Conservation (phyloP, 129 eudicot genomes). For the Tagetes erecta region DNA sequence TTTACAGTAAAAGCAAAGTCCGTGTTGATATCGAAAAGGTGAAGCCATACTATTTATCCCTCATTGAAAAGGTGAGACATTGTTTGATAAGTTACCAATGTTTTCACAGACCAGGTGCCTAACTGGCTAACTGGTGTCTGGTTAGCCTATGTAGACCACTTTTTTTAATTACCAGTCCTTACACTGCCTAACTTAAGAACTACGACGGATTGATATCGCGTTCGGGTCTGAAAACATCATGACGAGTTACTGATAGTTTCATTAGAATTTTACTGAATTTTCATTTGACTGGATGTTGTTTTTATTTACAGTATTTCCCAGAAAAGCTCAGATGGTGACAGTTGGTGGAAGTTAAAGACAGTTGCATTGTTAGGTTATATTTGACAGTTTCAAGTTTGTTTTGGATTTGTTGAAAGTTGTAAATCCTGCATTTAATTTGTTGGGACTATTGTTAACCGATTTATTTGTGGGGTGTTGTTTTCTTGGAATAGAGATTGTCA, state of each 20-base stretch:
- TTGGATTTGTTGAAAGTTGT: neutral
- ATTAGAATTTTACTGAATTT: neutral
- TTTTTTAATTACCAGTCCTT: too few species aligned
- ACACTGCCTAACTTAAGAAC: too few species aligned
- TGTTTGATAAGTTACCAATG: neutral
- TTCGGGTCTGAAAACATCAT: too few species aligned
- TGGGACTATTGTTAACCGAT: too few species aligned
- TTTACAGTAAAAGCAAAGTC: conserved; percentile 89
- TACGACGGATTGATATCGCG: too few species aligned
- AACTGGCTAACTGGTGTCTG: too few species aligned
- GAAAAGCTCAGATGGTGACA: conserved; percentile 61
- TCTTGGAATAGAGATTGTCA: too few species aligned
- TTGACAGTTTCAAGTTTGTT: neutral
- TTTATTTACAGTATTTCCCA: conserved; percentile 56
- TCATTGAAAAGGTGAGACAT: conserved; percentile 65
- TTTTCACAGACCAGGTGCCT: neutral
- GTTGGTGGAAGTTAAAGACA: neutral
- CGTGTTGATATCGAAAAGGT: conserved; percentile 74
- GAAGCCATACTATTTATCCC: conserved; percentile 81
- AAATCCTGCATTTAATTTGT: neutral
- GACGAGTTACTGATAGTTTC: neutral
- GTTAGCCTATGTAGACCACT: too few species aligned
- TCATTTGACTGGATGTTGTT: neutral
- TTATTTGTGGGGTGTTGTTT: too few species aligned
- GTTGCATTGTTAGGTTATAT: neutral